Evolutionary conservation across 2,329 filamentous ascomycete genomes (phyloP).

Genomic region (Lizonia empirigonia): DNA sequence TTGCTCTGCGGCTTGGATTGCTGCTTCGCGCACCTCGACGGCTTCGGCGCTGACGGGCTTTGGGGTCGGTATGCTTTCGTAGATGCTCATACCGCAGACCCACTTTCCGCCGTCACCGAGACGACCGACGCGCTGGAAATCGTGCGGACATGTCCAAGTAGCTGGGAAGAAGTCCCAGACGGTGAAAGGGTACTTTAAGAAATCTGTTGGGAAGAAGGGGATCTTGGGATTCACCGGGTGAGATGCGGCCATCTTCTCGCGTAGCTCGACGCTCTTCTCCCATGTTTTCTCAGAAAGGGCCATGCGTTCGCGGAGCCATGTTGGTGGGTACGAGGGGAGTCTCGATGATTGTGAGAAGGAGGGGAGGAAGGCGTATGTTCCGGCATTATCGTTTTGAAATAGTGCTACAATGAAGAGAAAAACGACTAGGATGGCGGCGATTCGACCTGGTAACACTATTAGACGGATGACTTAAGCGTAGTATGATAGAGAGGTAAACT

Average conservation of each 20-base stretch:
- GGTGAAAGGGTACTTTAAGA: conserved; percentile 40
- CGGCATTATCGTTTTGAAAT: conserved; percentile 34
- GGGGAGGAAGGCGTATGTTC: conserved; percentile 33
- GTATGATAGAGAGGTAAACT: not conserved
- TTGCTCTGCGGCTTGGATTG: conserved; percentile 23
- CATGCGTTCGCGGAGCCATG: conserved; percentile 38
- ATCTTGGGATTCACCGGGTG: conserved; percentile 39
- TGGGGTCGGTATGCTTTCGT: conserved; percentile 33
- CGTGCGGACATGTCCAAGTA: conserved; percentile 43
- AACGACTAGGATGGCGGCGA: conserved; percentile 30
- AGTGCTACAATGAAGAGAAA: conserved; percentile 32
- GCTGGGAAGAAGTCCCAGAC: conserved; percentile 45
- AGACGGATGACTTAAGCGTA: not conserved
- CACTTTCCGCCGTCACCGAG: conserved; percentile 44
- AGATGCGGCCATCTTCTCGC: conserved; percentile 33
- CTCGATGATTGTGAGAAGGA: conserved; percentile 22
- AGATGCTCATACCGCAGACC: conserved; percentile 44
- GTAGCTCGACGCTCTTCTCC: conserved; percentile 36
- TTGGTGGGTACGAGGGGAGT: conserved; percentile 24
- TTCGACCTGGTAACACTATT: conserved; percentile 23
- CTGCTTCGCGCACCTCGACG: conserved; percentile 19
- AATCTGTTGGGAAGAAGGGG: conserved; percentile 40
- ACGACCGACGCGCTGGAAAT: conserved; percentile 40
- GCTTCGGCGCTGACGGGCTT: conserved; percentile 17
- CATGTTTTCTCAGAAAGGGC: conserved; percentile 39